Evolutionary conservation across 176 grass and related monocot species (phyloP).

Genomic region (Sorghum bicolor): DNA sequence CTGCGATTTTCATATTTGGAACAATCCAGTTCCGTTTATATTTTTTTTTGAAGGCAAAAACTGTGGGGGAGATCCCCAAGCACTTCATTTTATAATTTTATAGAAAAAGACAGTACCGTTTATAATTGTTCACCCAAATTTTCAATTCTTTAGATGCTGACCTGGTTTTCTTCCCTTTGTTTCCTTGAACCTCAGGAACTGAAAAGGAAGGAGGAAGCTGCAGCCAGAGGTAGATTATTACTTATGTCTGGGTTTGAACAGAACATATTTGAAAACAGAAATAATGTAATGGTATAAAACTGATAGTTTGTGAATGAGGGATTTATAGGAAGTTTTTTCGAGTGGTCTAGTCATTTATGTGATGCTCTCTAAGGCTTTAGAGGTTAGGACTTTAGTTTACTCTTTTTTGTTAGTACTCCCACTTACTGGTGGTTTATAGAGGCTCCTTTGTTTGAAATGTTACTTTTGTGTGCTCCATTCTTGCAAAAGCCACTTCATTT

Average conservation of each 20-base stretch:
- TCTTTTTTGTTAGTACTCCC: neutral
- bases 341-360: neutral
- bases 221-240: slow-evolving; percentile 58
- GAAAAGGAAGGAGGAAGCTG: slow-evolving; percentile 94
- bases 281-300: neutral
- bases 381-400: neutral
- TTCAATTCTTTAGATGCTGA: neutral
- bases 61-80: too few relatives aligned
- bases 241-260: neutral
- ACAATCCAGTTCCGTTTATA: neutral
- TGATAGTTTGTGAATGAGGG: neutral
- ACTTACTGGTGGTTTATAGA: neutral
- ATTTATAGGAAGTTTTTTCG: neutral
- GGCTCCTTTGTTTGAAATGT: slow-evolving; percentile 11
- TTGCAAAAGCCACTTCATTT: slow-evolving; percentile 8
- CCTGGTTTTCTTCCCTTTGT: slow-evolving; percentile 26
- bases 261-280: slow-evolving; percentile 7
- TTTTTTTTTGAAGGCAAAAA: too few relatives aligned
- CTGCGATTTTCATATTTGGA: neutral
- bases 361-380: neutral
- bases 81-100: too few relatives aligned
- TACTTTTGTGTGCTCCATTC: neutral
- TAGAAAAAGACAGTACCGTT: neutral
- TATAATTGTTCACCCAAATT: neutral
- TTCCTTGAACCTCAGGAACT: slow-evolving; percentile 55